phyloP scores from a whole-genome alignment of 108 stramenopile species.

The Stephanodiscus minutulus region DNA sequence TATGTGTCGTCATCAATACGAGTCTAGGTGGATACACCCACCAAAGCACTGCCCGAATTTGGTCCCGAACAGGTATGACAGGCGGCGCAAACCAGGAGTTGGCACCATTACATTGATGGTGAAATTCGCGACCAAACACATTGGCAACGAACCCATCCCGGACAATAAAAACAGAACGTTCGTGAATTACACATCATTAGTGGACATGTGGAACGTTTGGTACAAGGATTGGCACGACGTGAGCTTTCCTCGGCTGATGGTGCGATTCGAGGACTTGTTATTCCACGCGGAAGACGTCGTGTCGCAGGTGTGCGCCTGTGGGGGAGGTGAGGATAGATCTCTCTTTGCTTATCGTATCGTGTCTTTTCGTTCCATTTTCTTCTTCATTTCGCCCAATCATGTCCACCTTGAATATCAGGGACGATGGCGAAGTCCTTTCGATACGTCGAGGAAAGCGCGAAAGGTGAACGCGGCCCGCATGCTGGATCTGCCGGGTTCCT shows the following conservation, averaged over 20 bases:
- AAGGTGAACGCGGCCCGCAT: constrained; percentile 59
- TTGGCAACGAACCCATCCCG: constrained; percentile 27
- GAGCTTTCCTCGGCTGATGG: constrained; percentile 73
- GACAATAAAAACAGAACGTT: constrained; percentile 36
- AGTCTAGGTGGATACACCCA: constrained; percentile 59
- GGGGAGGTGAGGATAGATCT: too few species aligned
- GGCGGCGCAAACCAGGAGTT: constrained; percentile 18
- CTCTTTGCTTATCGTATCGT: too few species aligned
- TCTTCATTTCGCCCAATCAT: too few species aligned
- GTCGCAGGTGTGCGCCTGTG: constrained; percentile 65
- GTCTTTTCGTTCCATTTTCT: too few species aligned
- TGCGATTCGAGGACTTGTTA: constrained; percentile 85
- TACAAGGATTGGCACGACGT: constrained; percentile 67
- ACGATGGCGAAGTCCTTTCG: constrained; percentile 48
- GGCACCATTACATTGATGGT: constrained; percentile 15
- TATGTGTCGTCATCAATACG: constrained; percentile 80
- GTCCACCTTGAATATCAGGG: too few species aligned
- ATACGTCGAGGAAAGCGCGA: constrained; percentile 61
- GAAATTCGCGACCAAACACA: constrained; percentile 39
- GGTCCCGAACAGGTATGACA: constrained; percentile 56
- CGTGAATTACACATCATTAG: constrained; percentile 57
- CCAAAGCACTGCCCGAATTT: constrained; percentile 71
- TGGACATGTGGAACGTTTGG: constrained; percentile 74
- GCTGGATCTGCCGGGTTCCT: constrained; percentile 61
- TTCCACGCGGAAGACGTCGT: constrained; percentile 70